Conservation (phyloP, 1,284 basidiomycete species). For the Austroboletus olivaceoglutinosus region DNA sequence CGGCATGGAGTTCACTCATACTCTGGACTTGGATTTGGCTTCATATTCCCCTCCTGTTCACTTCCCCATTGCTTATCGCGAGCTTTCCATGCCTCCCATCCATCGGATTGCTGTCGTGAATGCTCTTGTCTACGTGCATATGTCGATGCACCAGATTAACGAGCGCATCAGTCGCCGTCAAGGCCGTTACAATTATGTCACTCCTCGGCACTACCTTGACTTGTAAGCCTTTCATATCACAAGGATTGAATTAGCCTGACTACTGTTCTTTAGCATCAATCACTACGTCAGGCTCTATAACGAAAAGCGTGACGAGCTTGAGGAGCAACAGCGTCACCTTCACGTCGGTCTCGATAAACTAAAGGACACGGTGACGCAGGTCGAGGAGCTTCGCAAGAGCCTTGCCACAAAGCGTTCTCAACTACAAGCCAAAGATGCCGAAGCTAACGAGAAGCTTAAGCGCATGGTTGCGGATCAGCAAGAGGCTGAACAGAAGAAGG, state of each 20-base stretch:
- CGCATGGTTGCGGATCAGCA: constrained; percentile 99
- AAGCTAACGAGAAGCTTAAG: constrained; percentile 96
- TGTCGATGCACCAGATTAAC: constrained; percentile 88
- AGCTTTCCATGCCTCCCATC: constrained; percentile 74
- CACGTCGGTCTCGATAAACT: constrained; percentile 99
- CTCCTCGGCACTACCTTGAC: constrained; percentile 96
- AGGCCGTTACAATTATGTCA: constrained; percentile 95
- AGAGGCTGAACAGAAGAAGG: constrained; percentile 97
- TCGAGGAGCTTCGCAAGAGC: constrained; percentile 94
- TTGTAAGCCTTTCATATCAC: constrained; percentile 65
- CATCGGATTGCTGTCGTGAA: constrained; percentile 92
- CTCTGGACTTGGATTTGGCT: constrained; percentile 84
- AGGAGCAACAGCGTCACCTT: constrained; percentile 98
- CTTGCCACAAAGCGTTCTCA: constrained; percentile 93
- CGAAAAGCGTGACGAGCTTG: constrained; percentile 97
- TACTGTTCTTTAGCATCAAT: constrained; percentile 67
- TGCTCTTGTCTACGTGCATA: constrained; percentile 90
- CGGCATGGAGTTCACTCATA: constrained; percentile 90
- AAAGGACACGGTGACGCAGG: constrained; percentile 91
- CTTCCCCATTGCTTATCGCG: constrained; percentile 88
- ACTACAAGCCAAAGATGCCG: constrained; percentile 87
- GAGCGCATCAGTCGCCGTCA: constrained; percentile 86
- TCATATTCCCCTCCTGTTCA: constrained; percentile 73
- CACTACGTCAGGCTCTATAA: constrained; percentile 96
- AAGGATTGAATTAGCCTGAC: constrained; percentile 10